A percentile compares a stretch with the other conserved stretches of the same genome.
phyloP scores from a whole-genome alignment of 345 rosid genomes.

The Citrus sp. region DNA sequence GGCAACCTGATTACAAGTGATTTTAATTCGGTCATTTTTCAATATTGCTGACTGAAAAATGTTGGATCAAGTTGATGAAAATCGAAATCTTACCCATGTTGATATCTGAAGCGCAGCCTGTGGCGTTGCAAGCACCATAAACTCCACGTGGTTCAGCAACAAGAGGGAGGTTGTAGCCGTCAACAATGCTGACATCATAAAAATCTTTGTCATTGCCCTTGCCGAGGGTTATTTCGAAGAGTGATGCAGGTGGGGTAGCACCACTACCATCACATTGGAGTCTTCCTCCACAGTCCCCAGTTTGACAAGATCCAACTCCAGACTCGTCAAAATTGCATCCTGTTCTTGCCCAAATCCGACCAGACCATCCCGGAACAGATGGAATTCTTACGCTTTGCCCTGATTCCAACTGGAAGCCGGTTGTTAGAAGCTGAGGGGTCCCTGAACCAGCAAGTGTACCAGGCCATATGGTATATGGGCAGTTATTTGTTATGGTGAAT shows the following conservation, averaged over 20 bases:
- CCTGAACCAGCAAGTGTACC: slow-evolving; percentile 85
- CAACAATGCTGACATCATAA: slow-evolving; percentile 81
- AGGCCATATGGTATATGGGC: slow-evolving; percentile 82
- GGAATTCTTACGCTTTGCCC: slow-evolving; percentile 58
- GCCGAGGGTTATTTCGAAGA: slow-evolving; percentile 79
- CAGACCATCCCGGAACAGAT: slow-evolving; percentile 77
- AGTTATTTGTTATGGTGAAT: slow-evolving; percentile 66
- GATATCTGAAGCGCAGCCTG: slow-evolving; percentile 69
- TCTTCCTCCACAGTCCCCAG: slow-evolving; percentile 81
- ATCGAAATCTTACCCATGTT: slow-evolving; percentile 43
- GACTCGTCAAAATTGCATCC: slow-evolving; percentile 66
- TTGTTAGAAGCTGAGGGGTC: slow-evolving; percentile 60
- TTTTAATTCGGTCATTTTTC: not conserved
- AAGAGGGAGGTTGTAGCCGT: slow-evolving; percentile 86
- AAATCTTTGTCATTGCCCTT: slow-evolving; percentile 49
- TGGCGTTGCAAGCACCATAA: slow-evolving; percentile 70
- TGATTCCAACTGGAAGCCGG: slow-evolving; percentile 61
- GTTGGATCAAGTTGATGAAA: not conserved
- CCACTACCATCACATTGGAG: slow-evolving; percentile 74
- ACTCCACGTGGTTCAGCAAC: slow-evolving; percentile 61
- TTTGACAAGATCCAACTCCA: slow-evolving; percentile 64
- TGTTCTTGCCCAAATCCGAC: slow-evolving; percentile 87
- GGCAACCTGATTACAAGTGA: slow-evolving; percentile 48
- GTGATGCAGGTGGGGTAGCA: slow-evolving; percentile 78
- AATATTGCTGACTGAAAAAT: not conserved